Base-by-base conservation (phyloP, 164 flowering plant species). In the Aristolochia californica region DNA sequence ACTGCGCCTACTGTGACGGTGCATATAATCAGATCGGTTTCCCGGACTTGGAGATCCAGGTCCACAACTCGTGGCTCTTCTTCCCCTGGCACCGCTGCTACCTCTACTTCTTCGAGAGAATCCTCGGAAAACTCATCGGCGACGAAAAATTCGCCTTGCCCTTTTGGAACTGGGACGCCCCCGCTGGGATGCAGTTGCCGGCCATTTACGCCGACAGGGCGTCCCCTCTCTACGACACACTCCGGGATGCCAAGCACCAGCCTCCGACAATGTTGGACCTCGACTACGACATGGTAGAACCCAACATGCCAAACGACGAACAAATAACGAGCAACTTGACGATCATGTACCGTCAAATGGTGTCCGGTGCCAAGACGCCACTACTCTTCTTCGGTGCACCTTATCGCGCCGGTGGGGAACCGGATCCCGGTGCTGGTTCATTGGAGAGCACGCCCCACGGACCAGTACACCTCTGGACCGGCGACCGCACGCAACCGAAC, bases 301-400 rank as follows among this genome's bases (percentile, higher is more conserved):
- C 45, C 2, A 34, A 17, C 5, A 15, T 16, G 0, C 44, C 66
- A 0, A 34, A 52, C 0, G 48, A 55, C 0, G 62, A 63, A 0
- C 77, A 63, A 8, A 15, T 75, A 4, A 13, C 57, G 0, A 61
- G 57, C 55, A 84, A 84, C 45, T 70, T 82, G 13, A 53, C 65
- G 1, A 48, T 79, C 10, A 84, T 84, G 83, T 80, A 82, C 60
- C 48, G 80, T 48, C 77, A 74, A 43, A 65, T 84, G 74, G 74
- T 82, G 22, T 62, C 81, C 0, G 40, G 40, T 12, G 66, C 64
- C 7, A 63, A 73, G 56, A 66, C 74, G 14, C 50, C 74, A 28
- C 2, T 13, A 20, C 72, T 79, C 10, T 84, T 81, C 64, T 14
- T 76, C 13, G 90, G 87, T 0, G 34, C 59, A 3, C 54, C 80